Evolutionary conservation across 257 asterid species (phyloP), one percentile per base, ranked within the genome.

Genomic region (Lithospermum erythrorhizon): DNA sequence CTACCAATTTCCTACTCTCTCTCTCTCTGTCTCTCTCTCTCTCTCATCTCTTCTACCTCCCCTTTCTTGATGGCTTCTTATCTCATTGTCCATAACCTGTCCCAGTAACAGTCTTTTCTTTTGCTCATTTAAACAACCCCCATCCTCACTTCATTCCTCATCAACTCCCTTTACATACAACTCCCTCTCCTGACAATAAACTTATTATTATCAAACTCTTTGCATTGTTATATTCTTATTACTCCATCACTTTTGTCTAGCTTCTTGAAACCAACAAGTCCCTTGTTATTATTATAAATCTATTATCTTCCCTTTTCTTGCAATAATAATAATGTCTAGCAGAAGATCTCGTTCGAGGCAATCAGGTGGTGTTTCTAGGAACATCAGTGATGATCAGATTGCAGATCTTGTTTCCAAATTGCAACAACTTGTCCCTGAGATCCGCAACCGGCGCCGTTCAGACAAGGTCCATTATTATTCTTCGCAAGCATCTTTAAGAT

Each of bases 371-470:
- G 49, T 41, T 51, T 72, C 96, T 3, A 65, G 90, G 72, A 41
- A 41, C 13, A 87, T 90, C 52, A 81, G 81, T 56, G 97, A 90
- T 41, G 97, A 87, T 30, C 96, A 87, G 79, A 83, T 90, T 21
- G 80, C 93, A 18, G 96, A 87, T 68, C 95, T 90, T 16, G 95
- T 90, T 25, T 75, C 86, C 67, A 74, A 85, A 35, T 57, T 90
- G 70, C 97, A 87, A 58, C 93, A 78, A 21, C 89, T 90, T 67
- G 82, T 90, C 70, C 97, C 97, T 41, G 95, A 90, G 78, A 78
- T 83, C 61, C 91, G 88, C 41, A 80, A 63, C 58, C 69, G 82
- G 30, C 49, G 49, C 5, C 96, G 89, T 47, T 81, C 96, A 3
- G 86, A 87, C 72, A 87, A 80, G 96, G 97, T 89, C 16, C 49